Evolutionary conservation across 2,329 filamentous ascomycete genomes (phyloP).

Genomic region (Sporothrix mexicana): DNA sequence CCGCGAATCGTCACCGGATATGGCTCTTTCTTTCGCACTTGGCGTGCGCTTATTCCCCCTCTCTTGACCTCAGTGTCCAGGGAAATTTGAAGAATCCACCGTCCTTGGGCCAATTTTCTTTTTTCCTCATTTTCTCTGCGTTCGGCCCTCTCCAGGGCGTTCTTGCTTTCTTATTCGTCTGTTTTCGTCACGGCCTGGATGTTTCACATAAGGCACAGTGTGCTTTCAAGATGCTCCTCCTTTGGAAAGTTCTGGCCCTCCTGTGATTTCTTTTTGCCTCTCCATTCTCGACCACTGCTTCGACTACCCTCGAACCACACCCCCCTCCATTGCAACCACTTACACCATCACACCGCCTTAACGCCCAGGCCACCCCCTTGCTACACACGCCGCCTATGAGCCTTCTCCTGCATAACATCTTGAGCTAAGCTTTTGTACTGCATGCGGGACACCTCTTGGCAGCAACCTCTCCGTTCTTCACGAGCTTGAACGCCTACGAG

Average conservation of each 20-base stretch:
- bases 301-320: not conserved
- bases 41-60: not conserved
- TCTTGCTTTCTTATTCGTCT: not conserved
- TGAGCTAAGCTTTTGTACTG: not conserved
- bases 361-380: too few species aligned
- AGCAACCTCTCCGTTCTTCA: not conserved
- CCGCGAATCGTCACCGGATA: not conserved
- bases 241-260: not conserved
- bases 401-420: not conserved
- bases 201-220: not conserved
- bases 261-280: not conserved
- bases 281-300: not conserved
- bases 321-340: not conserved
- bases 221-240: not conserved
- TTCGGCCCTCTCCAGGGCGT: not conserved
- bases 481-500: not conserved
- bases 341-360: too few species aligned
- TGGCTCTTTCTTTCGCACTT: not conserved
- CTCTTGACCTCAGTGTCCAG: not conserved
- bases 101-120: not conserved
- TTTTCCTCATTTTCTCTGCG: not conserved
- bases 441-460: not conserved
- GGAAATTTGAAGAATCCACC: not conserved
- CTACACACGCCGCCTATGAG: not conserved
- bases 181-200: not conserved